These are phyloP conservation scores for Emergomyces orientalis DNA, from an alignment of 2,329 filamentous ascomycete species.

Conservation along the genomic window DNA sequence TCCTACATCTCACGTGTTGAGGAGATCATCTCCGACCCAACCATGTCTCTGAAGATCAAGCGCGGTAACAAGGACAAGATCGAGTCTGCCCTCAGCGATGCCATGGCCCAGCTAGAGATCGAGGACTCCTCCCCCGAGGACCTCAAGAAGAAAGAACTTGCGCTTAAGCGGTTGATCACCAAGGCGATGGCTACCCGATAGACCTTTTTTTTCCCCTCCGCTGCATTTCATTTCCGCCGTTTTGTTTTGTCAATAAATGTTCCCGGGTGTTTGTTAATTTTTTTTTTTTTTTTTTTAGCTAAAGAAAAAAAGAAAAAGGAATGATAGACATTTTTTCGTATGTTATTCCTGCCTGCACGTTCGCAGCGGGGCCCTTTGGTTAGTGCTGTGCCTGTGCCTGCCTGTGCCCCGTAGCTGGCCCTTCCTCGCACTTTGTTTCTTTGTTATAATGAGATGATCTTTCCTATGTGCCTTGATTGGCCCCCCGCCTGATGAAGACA, in stretches of 20 bases:
- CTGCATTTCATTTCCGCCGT: too few relatives aligned
- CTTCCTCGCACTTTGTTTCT: background rate
- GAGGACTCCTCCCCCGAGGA: slow-evolving; percentile 87
- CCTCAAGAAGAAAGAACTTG: slow-evolving; percentile 99
- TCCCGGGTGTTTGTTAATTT: background rate
- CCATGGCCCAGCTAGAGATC: slow-evolving; percentile 95
- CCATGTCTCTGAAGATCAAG: slow-evolving; percentile 94
- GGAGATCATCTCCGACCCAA: slow-evolving; percentile 96
- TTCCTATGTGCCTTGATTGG: background rate
- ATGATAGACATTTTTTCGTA: background rate
- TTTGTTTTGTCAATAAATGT: background rate
- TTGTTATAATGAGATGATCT: background rate
- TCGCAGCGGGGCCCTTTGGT: background rate
- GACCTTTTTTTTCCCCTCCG: slow-evolving; percentile 23
- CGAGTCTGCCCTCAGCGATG: slow-evolving; percentile 89
- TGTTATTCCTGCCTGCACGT: background rate
- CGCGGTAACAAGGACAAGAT: slow-evolving; percentile 99
- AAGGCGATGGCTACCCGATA: slow-evolving; percentile 95
- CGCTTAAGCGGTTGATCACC: slow-evolving; percentile 93
- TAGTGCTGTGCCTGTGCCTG: background rate
- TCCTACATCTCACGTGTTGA: slow-evolving; percentile 97
- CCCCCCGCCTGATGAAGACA: background rate
- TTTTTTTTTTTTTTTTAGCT: slow-evolving; percentile 2
- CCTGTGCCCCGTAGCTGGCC: background rate
- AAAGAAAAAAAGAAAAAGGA: background rate